Base-by-base conservation (phyloP, 805 yeast species). In the Ogataea trehaloabstinens region DNA sequence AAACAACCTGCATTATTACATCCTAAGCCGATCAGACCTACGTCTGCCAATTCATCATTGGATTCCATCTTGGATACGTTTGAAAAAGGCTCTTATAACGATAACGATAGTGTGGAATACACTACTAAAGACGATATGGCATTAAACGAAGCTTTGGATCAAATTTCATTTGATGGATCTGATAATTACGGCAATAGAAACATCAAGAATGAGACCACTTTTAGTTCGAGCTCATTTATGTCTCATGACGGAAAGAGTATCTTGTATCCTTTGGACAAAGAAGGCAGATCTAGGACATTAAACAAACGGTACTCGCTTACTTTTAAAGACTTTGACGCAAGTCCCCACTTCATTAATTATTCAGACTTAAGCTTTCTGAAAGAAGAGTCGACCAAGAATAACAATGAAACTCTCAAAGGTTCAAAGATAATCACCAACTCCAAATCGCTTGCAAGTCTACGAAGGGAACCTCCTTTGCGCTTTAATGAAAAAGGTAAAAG, bases 241-340 rank as follows among this genome's bases (percentile, higher is more conserved):
- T 55, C 62, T 3, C 57, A 70, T 11, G 76, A 71, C 5, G 72
- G 69, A 28, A 63, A 70, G 15, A 70, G 67, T 39, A 75, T 80
- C 80, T 73, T 74, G 78, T 79, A 74, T 38, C 72, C 78, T 3
- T 49, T 56, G 37, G 64, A 57, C 19, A 27, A 11, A 2, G 10
- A 28, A 4, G 7, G 19, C 19, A 17, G 31, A 11, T 36, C 47
- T 3, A 34, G 36, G 15, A 37, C 43, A 11, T 29, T 55, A n/a
- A 50, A 40, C 22, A 50, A 53, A 35, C 17, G 58, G 25, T 55
- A 42, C 35, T 53, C 58, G 2, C 31, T 56, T 19, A 50, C 55
- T 5, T 56, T 56, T 38, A 56, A 53, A 41, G 46, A 52, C 24
- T 50, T 53, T 35, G 58, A 55, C 38, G 24, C 34, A 5, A 42